phyloP scores from a whole-genome alignment of 164 flowering plant species.

The Pachysandra terminalis region DNA sequence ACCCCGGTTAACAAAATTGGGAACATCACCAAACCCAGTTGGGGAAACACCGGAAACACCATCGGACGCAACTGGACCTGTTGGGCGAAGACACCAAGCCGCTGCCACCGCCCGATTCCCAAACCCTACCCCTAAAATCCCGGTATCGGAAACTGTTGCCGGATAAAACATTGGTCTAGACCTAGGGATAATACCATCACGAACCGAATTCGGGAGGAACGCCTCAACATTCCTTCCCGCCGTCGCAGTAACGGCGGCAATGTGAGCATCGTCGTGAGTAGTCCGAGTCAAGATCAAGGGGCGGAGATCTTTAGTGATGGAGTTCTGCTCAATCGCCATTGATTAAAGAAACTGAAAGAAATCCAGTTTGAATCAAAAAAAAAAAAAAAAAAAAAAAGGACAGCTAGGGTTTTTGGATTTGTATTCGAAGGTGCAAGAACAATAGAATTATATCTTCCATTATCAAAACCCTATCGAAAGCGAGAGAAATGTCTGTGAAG shows the following conservation, averaged over 20 bases:
- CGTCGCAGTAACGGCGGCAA: slow-evolving; percentile 23
- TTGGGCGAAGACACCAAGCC: slow-evolving; percentile 29
- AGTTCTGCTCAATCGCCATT: slow-evolving; percentile 71
- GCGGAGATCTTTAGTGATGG: slow-evolving; percentile 52
- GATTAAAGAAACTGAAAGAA: not conserved
- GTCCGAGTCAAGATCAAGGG: slow-evolving; percentile 52
- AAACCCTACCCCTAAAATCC: slow-evolving; percentile 38
- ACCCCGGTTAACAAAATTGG: slow-evolving; percentile 23
- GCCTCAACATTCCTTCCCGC: slow-evolving; percentile 36
- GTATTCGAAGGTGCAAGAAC: not conserved
- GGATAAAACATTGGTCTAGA: slow-evolving; percentile 38
- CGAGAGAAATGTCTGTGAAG: not conserved
- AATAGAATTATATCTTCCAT: not conserved
- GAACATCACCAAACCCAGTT: slow-evolving; percentile 13
- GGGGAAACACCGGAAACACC: slow-evolving; percentile 12
- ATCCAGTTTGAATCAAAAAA: not conserved
- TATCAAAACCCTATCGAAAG: not conserved
- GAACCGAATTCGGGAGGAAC: slow-evolving; percentile 25
- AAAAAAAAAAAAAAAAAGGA: no score
- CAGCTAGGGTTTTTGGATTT: slow-evolving; percentile 8
- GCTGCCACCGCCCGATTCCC: slow-evolving; percentile 26
- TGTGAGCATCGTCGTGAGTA: slow-evolving; percentile 46
- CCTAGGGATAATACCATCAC: slow-evolving; percentile 28
- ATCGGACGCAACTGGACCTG: slow-evolving; percentile 7
- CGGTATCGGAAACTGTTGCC: slow-evolving; percentile 29